phyloP scores from a whole-genome alignment of 1,284 basidiomycete species.

The Rhodotorula sp. region DNA sequence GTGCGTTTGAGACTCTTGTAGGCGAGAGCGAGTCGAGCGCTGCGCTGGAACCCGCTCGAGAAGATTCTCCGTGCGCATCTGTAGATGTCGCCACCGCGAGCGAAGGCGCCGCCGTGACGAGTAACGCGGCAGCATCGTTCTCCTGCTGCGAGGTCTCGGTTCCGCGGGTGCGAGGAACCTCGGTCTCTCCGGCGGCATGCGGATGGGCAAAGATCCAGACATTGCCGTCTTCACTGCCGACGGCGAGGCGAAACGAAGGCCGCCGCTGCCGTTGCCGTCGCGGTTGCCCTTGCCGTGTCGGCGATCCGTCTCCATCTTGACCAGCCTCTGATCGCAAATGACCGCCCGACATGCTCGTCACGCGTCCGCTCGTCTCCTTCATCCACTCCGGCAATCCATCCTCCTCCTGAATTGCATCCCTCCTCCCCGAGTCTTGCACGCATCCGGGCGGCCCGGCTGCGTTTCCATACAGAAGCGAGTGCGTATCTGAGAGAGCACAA shows the following conservation, averaged over 20 bases:
- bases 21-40: neutral
- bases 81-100: too few species aligned
- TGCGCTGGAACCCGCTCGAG: neutral
- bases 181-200: too few species aligned
- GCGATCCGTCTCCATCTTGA: neutral
- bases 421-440: too few species aligned
- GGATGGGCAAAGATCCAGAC: conserved; percentile 35
- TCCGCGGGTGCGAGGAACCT: too few species aligned
- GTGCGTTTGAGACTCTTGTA: too few species aligned
- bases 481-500: conserved; percentile 12
- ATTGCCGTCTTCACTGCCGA: conserved; percentile 30
- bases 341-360: conserved; percentile 18
- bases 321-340: neutral
- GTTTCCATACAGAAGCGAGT: neutral
- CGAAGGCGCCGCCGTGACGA: too few species aligned
- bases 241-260: conserved; percentile 14
- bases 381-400: conserved; percentile 29
- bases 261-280: too few species aligned
- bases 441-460: neutral
- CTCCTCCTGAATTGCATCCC: neutral
- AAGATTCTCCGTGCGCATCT: neutral
- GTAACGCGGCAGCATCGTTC: too few species aligned
- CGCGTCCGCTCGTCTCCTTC: conserved; percentile 20
- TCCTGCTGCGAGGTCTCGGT: too few species aligned
- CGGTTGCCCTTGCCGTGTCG: neutral